Evolutionary conservation across 1,139 yeast genomes (phyloP).

Genomic region (Zygosaccharomyces sapae): DNA sequence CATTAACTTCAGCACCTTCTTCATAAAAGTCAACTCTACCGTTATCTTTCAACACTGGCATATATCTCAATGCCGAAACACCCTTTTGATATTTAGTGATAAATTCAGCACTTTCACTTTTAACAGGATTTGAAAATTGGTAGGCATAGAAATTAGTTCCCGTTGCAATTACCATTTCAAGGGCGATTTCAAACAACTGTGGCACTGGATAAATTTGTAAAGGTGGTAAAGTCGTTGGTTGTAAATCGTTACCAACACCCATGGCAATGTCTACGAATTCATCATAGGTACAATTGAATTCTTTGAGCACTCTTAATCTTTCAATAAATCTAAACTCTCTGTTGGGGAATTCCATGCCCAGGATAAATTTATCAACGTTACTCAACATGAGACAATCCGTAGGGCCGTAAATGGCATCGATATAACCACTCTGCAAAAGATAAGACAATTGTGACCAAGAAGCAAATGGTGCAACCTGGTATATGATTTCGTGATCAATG

Average conservation of each 20-base stretch:
- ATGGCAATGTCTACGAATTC: slow-evolving; percentile 69
- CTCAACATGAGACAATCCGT: slow-evolving; percentile 66
- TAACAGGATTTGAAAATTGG: slow-evolving; percentile 27
- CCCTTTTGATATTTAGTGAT: slow-evolving; percentile 49
- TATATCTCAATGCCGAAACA: slow-evolving; percentile 47
- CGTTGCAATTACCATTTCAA: slow-evolving; percentile 44
- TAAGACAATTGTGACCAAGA: slow-evolving; percentile 81
- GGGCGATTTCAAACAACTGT: slow-evolving; percentile 39
- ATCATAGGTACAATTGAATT: slow-evolving; percentile 54
- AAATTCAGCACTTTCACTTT: slow-evolving; percentile 20
- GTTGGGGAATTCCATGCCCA: slow-evolving; percentile 64
- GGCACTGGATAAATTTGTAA: slow-evolving; percentile 39
- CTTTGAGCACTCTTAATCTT: slow-evolving; percentile 54
- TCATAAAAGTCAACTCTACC: slow-evolving; percentile 65
- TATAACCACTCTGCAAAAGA: slow-evolving; percentile 47
- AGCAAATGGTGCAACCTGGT: slow-evolving; percentile 75
- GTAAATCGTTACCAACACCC: slow-evolving; percentile 75
- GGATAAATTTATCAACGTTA: slow-evolving; percentile 64
- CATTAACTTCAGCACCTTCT: slow-evolving; percentile 16
- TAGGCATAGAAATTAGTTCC: slow-evolving; percentile 45
- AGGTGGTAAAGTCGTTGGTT: slow-evolving; percentile 61
- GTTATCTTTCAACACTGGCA: slow-evolving; percentile 66
- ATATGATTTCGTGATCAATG: slow-evolving; percentile 55
- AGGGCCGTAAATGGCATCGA: slow-evolving; percentile 82
- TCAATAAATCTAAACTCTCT: slow-evolving; percentile 63